Base-by-base conservation (phyloP, 2,329 filamentous ascomycete genomes). In the Huntiella abstrusa region DNA sequence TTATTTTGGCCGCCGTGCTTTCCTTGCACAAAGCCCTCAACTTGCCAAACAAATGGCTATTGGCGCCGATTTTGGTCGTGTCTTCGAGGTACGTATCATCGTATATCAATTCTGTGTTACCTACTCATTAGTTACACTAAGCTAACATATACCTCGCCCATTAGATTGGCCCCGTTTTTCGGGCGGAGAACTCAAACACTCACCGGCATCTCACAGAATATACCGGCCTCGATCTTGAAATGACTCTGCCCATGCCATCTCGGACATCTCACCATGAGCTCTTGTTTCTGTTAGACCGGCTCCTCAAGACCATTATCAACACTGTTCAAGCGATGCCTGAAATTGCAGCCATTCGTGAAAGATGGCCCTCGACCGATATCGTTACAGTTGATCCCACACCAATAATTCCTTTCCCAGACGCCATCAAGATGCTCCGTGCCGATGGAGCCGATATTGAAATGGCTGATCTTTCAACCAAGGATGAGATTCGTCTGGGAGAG, bases 191-290 rank as follows among this genome's bases (percentile, higher is more conserved):
- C 65, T 92, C 83, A 57, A 95, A 95, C 61, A 95, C 87, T 0
- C 87, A 94, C 57, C 78, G 87, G 34, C 87, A 95, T 59, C 68
- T 95, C 68, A 94, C 87, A 0, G 87, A 95, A 60, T 95, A 92
- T 59, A 95, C 86, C 4, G 87, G 87, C 47, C 68, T 95, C 28
- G 87, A 95, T 69, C 62, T 95, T 13, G 87, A 95, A 58, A 95
- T 95, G 88, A 73, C 79, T 3, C 84, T 95, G 52, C 80, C 86
- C 43, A 76, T 83, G 54, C 22, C 22, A 28, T 28, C 22, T 28
- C 22, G 22, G 22, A 28, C 22, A 28, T 80, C 92, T 60, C 94
- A 95, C 59, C 80, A 93, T 56, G 87, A 95, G 61, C 82, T 87
- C 43, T 71, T 95, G 32, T 68, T 76, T 34, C 69, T 83, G 7